A percentile compares a stretch with the other conserved stretches of the same genome.
phyloP scores from a whole-genome alignment of 768 basidiomycete species.

The Hygrocybe punicea region DNA sequence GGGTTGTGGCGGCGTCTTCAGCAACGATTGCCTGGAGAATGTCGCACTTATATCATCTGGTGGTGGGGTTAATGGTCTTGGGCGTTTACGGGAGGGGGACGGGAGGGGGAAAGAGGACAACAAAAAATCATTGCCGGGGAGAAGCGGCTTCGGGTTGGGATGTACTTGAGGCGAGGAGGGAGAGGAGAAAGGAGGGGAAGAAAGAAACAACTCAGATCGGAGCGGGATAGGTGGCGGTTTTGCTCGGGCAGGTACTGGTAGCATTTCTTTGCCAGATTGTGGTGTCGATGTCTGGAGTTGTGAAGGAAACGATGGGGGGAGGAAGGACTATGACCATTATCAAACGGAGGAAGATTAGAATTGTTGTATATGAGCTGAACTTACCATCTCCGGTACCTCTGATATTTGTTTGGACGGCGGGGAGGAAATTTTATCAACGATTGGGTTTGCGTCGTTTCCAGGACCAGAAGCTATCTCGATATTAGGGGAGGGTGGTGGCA shows the following conservation, averaged over 20 bases:
- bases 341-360: constrained; percentile 6
- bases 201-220: constrained; percentile 8
- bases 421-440: not conserved
- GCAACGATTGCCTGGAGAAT: constrained; percentile 10
- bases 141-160: not conserved
- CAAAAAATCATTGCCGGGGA: too few species aligned
- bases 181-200: not conserved
- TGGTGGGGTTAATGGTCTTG: constrained; percentile 13
- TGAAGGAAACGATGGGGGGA: constrained; percentile 56
- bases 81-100: not conserved
- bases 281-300: constrained; percentile 56
- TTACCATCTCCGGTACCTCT: constrained; percentile 30
- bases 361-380: constrained; percentile 3
- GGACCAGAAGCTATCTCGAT: not conserved
- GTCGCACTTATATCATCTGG: not conserved
- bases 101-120: not conserved
- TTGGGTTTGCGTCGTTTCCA: constrained; percentile 1
- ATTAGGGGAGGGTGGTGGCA: too few species aligned
- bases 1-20: not conserved
- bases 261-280: not conserved
- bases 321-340: constrained; percentile 35
- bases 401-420: constrained; percentile 6
- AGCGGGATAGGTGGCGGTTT: not conserved
- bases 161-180: not conserved
- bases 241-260: not conserved